Conservation (phyloP, 1,284 basidiomycete species). For the Irpex sp. region DNA sequence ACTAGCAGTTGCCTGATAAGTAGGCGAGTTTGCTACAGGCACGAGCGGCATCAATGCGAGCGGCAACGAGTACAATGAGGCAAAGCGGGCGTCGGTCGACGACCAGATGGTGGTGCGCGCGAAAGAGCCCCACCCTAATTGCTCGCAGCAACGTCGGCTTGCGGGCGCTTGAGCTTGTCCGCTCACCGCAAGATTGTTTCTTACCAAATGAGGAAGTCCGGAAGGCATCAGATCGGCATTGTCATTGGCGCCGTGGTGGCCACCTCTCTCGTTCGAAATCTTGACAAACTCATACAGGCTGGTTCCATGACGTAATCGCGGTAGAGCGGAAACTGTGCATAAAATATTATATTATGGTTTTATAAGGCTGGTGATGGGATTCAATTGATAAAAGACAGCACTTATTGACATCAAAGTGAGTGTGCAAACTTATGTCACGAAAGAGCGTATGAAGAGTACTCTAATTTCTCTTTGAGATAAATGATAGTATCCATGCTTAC, state of each 20-base stretch:
- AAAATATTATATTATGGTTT: too few relatives aligned
- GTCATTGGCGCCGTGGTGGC: neutral
- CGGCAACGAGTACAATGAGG: neutral
- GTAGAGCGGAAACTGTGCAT: too few relatives aligned
- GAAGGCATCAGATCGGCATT: neutral
- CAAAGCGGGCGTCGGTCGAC: neutral
- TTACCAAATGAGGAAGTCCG: neutral
- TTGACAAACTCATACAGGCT: too few relatives aligned
- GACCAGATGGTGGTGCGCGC: neutral
- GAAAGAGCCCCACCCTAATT: neutral
- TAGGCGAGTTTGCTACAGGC: neutral
- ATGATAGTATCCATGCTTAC: too few relatives aligned
- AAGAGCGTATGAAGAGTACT: too few relatives aligned
- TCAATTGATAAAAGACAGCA: too few relatives aligned
- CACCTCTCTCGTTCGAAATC: too few relatives aligned
- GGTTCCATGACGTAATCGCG: too few relatives aligned
- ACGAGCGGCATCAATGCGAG: neutral
- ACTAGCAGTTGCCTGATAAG: neutral
- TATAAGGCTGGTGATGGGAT: too few relatives aligned
- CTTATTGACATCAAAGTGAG: too few relatives aligned
- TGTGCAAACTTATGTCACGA: too few relatives aligned
- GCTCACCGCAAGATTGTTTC: neutral
- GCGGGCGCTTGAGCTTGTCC: neutral
- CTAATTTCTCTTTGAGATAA: too few relatives aligned
- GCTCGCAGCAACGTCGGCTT: neutral